Conservation (phyloP, 768 basidiomycete species). For the Coprinopsis cinerea region DNA sequence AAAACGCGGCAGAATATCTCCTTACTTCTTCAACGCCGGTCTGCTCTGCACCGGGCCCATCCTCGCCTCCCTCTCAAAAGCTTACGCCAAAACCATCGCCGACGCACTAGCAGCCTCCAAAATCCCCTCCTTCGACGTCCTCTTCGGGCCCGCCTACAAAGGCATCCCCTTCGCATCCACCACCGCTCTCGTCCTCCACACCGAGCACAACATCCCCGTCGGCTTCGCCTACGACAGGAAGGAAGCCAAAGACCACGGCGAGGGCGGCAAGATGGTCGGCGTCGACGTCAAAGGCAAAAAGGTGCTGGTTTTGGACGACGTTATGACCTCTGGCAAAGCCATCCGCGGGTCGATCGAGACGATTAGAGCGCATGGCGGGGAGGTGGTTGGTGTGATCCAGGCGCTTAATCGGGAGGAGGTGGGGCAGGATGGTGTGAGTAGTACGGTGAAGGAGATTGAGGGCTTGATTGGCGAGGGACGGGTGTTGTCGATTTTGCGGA, state of each 20-base stretch:
- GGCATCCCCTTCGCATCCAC: slow-evolving; percentile 90
- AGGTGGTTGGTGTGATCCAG: slow-evolving; percentile 85
- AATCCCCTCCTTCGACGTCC: slow-evolving; percentile 60
- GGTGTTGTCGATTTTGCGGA: slow-evolving; percentile 75
- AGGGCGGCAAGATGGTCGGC: slow-evolving; percentile 90
- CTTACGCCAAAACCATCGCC: slow-evolving; percentile 79
- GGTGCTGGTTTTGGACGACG: slow-evolving; percentile 92
- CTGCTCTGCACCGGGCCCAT: slow-evolving; percentile 80
- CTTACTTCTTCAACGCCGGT: slow-evolving; percentile 97
- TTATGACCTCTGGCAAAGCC: slow-evolving; percentile 91
- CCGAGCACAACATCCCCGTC: slow-evolving; percentile 53
- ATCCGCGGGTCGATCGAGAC: slow-evolving; percentile 77
- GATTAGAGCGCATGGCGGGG: slow-evolving; percentile 61
- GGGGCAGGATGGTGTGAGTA: slow-evolving; percentile 59
- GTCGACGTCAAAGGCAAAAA: slow-evolving; percentile 72
- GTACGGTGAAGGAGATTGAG: slow-evolving; percentile 83
- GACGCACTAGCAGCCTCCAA: slow-evolving; percentile 32
- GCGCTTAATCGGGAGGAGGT: slow-evolving; percentile 85
- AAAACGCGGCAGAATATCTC: slow-evolving; percentile 56
- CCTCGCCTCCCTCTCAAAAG: slow-evolving; percentile 66
- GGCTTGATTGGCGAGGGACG: slow-evolving; percentile 60
- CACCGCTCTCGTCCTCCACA: slow-evolving; percentile 69
- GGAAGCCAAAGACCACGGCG: slow-evolving; percentile 93
- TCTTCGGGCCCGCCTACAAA: slow-evolving; percentile 98
- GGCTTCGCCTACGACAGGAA: slow-evolving; percentile 93